These are phyloP conservation scores for Peniophora sp. DNA, from an alignment of 1,284 basidiomycete genomes.

Conservation along the genomic window DNA sequence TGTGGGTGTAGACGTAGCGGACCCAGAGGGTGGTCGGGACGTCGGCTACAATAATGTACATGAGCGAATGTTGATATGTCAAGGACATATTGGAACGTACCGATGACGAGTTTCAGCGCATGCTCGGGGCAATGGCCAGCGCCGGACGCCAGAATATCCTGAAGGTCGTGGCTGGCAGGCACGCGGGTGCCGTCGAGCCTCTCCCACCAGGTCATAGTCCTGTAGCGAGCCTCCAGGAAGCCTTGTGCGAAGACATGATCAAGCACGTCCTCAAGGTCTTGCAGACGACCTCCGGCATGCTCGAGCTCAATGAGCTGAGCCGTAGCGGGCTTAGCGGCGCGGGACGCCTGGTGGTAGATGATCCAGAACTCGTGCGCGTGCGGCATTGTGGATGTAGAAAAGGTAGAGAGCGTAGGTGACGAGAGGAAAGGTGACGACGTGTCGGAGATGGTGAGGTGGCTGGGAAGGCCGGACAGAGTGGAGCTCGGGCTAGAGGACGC, in stretches of 20 bases:
- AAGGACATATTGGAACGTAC: slow-evolving; percentile 21
- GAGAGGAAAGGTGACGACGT: neutral
- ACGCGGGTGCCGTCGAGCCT: slow-evolving; percentile 27
- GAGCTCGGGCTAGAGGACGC: neutral
- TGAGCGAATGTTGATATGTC: neutral
- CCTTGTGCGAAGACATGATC: slow-evolving; percentile 40
- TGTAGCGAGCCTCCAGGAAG: slow-evolving; percentile 33
- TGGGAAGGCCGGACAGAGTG: neutral
- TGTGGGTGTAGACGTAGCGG: slow-evolving; percentile 30
- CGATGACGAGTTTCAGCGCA: slow-evolving; percentile 35
- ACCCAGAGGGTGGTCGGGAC: slow-evolving; percentile 32
- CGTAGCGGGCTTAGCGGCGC: slow-evolving; percentile 28
- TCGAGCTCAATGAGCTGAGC: slow-evolving; percentile 39
- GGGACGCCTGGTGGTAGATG: slow-evolving; percentile 37
- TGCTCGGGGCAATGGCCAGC: slow-evolving; percentile 30
- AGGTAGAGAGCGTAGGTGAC: neutral
- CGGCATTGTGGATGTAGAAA: slow-evolving; percentile 14
- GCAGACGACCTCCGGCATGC: slow-evolving; percentile 27
- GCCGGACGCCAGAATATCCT: slow-evolving; percentile 31
- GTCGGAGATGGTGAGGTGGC: neutral
- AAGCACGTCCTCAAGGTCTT: slow-evolving; percentile 38
- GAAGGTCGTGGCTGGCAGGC: slow-evolving; percentile 24
- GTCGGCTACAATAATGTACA: slow-evolving; percentile 24
- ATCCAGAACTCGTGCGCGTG: slow-evolving; percentile 34
- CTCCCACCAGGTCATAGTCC: slow-evolving; percentile 36